Conservation (phyloP, 441 rosid genomes). For the Biscutella auriculata region DNA sequence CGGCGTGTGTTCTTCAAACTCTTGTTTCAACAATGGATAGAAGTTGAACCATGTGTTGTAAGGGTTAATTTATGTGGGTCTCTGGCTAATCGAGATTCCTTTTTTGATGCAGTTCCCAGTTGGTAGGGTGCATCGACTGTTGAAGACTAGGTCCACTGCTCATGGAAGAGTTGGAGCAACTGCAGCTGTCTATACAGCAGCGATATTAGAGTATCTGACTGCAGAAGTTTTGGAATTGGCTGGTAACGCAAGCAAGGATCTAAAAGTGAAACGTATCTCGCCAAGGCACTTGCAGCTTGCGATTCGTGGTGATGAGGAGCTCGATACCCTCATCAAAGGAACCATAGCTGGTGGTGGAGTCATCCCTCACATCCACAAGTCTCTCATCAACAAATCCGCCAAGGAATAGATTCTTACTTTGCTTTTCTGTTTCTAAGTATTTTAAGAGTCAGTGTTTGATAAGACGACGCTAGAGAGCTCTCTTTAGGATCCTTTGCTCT, state of each 20-base stretch:
- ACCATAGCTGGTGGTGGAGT: conserved; percentile 73
- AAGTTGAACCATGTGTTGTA: too few relatives aligned
- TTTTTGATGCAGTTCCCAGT: conserved; percentile 49
- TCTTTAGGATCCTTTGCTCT: conserved; percentile 20
- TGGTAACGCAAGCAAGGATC: conserved; percentile 74
- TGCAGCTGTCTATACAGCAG: conserved; percentile 64
- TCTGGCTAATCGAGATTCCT: too few relatives aligned
- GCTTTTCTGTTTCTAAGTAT: conserved; percentile 2
- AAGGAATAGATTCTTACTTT: conserved; percentile 37
- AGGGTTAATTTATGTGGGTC: not conserved
- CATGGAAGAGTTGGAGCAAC: conserved; percentile 77
- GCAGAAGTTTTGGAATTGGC: conserved; percentile 69
- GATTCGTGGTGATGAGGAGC: conserved; percentile 71
- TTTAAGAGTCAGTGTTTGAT: conserved; percentile 13
- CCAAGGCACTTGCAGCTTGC: conserved; percentile 72
- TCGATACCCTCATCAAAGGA: conserved; percentile 64
- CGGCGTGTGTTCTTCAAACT: too few relatives aligned
- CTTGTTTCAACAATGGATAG: too few relatives aligned
- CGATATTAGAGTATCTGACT: conserved; percentile 65
- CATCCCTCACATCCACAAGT: conserved; percentile 69
- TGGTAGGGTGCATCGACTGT: conserved; percentile 47
- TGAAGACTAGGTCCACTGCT: conserved; percentile 51
- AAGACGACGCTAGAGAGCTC: conserved; percentile 15
- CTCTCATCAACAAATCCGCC: conserved; percentile 63
- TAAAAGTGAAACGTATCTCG: conserved; percentile 57